Evolutionary conservation across 2,329 filamentous ascomycete genomes (phyloP).

Genomic region (Teratosphaeria nubilosa): DNA sequence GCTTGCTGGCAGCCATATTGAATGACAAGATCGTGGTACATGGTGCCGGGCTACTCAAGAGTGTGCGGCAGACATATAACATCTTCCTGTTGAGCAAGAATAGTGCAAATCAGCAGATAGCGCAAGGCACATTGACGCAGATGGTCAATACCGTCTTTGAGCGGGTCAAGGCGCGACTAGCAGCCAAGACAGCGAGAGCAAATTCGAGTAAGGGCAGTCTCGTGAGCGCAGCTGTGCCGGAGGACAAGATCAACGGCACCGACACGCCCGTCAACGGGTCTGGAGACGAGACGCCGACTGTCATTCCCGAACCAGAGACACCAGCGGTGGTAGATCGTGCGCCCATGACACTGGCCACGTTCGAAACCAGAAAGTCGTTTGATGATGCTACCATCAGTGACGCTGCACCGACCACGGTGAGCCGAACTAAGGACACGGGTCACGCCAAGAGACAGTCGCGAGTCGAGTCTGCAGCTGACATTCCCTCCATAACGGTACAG

Average conservation of each 20-base stretch:
- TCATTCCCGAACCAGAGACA: slow-evolving; percentile 13
- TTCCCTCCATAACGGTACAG: slow-evolving; percentile 28
- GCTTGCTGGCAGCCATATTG: slow-evolving; percentile 82
- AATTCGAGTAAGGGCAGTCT: slow-evolving; percentile 39
- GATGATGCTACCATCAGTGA: slow-evolving; percentile 57
- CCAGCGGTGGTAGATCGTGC: slow-evolving; percentile 27
- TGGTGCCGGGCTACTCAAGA: slow-evolving; percentile 88
- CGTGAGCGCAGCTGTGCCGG: slow-evolving; percentile 20
- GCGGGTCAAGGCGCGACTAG: slow-evolving; percentile 73
- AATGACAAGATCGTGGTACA: slow-evolving; percentile 99
- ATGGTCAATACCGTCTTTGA: slow-evolving; percentile 99
- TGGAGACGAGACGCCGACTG: slow-evolving; percentile 24
- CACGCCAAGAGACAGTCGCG: slow-evolving; percentile 20
- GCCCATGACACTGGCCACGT: slow-evolving; percentile 58
- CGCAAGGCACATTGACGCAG: slow-evolving; percentile 91
- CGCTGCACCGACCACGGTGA: slow-evolving; percentile 58
- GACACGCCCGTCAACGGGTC: slow-evolving; percentile 18
- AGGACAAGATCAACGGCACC: slow-evolving; percentile 20
- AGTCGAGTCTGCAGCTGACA: slow-evolving; percentile 35
- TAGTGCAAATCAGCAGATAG: slow-evolving; percentile 90
- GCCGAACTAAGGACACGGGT: slow-evolving; percentile 41
- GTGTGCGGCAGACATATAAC: slow-evolving; percentile 96
- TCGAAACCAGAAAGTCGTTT: slow-evolving; percentile 56
- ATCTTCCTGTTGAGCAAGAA: slow-evolving; percentile 94
- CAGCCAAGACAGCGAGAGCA: slow-evolving; percentile 72